Conservation (phyloP, 192 early-diverging fungal genomes). For the Coemansia sp. region DNA sequence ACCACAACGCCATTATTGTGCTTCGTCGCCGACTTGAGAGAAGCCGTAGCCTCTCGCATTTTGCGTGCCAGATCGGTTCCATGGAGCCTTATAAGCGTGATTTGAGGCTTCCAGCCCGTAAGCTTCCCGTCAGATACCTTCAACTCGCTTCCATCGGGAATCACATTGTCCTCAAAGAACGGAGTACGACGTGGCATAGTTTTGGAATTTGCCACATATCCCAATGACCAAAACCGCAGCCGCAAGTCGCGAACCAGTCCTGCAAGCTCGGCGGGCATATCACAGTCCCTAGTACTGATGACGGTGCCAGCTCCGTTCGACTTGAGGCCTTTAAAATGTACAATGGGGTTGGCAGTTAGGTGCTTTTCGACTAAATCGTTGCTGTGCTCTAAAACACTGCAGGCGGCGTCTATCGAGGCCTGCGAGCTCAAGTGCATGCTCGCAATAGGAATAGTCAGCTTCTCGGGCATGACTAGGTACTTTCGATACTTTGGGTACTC, state of each 20-base stretch:
- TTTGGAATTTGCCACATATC: not conserved
- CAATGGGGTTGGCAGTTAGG: not conserved
- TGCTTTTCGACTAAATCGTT: not conserved
- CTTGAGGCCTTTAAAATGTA: not conserved
- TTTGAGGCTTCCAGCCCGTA: conserved; percentile 4
- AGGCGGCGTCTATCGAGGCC: not conserved
- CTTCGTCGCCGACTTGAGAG: conserved; percentile 8
- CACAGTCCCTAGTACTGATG: not conserved
- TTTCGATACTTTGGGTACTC: conserved; percentile 7
- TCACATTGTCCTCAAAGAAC: conserved; percentile 5
- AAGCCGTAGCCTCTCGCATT: conserved; percentile 8
- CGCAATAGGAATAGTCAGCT: not conserved
- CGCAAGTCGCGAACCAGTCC: conserved; percentile 2
- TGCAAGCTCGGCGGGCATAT: not conserved
- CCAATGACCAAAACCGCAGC: conserved; percentile 14
- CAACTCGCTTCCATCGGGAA: not conserved
- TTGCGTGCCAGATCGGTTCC: conserved; percentile 5
- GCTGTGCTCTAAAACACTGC: not conserved
- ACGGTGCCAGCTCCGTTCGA: conserved; percentile 1
- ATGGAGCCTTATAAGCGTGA: conserved; percentile 11
- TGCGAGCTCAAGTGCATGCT: not conserved
- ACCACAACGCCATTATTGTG: not conserved
- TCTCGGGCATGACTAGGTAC: conserved; percentile 14
- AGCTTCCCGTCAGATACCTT: not conserved
- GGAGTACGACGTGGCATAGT: not conserved